Evolutionary conservation across 2,329 filamentous ascomycete genomes (phyloP).

Genomic region (Polychaeton citri): DNA sequence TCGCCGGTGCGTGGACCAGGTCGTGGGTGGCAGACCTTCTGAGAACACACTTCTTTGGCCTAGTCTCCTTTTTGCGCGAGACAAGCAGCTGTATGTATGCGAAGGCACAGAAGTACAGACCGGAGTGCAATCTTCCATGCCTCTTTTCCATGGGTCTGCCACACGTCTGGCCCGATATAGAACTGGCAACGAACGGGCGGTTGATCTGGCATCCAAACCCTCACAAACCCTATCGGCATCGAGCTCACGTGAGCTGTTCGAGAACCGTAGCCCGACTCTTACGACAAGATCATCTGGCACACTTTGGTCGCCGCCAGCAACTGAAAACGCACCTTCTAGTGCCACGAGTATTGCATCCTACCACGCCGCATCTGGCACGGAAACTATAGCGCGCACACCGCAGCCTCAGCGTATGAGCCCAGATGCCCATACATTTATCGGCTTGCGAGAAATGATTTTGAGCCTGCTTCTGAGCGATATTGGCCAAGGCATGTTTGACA

Average conservation of each 20-base stretch:
- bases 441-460: neutral
- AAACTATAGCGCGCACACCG: neutral
- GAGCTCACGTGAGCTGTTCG: conserved; percentile 50
- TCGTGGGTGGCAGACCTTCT: conserved; percentile 71
- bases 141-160: neutral
- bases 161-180: neutral
- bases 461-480: conserved; percentile 82
- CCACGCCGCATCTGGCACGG: neutral
- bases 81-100: conserved; percentile 20
- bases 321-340: conserved; percentile 49
- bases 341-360: conserved; percentile 42
- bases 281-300: conserved; percentile 65
- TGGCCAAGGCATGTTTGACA: conserved; percentile 71
- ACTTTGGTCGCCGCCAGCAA: conserved; percentile 81
- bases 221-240: conserved; percentile 16
- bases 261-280: conserved; percentile 52
- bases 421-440: neutral
- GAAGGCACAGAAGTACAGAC: too few relatives aligned
- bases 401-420: too few relatives aligned
- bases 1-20: conserved; percentile 68
- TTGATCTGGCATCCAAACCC: conserved; percentile 12
- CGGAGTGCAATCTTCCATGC: too few relatives aligned
- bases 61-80: conserved; percentile 70
- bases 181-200: neutral
- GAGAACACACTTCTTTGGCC: conserved; percentile 86